Evolutionary conservation across 2,329 filamentous ascomycete species (phyloP).

Genomic region (Whalleya microplaca): DNA sequence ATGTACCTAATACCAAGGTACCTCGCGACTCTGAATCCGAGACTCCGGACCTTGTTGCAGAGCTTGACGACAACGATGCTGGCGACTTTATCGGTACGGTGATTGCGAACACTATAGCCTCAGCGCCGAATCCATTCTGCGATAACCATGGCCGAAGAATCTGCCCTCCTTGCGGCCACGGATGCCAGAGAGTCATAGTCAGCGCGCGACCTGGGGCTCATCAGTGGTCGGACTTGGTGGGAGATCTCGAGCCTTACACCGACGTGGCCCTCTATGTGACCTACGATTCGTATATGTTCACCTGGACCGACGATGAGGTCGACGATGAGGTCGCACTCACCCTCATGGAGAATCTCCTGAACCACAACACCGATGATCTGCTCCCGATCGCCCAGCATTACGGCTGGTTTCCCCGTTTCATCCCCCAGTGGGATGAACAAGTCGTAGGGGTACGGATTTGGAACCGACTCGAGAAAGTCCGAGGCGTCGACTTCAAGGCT

Average conservation of each 20-base stretch:
- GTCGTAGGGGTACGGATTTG: neutral
- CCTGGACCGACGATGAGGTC: neutral
- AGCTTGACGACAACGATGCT: neutral
- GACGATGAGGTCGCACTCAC: too few species aligned
- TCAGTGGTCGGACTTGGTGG: neutral
- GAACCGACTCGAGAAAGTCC: neutral
- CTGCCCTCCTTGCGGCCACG: neutral
- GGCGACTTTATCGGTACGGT: neutral
- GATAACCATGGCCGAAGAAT: neutral
- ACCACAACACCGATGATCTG: neutral
- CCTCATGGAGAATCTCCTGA: too few species aligned
- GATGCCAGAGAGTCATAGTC: neutral
- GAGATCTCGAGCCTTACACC: neutral
- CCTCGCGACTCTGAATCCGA: neutral
- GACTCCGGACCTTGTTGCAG: neutral
- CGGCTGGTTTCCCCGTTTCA: slow-evolving; percentile 5
- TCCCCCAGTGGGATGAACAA: slow-evolving; percentile 14
- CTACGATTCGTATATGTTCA: neutral
- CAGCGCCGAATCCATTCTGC: neutral
- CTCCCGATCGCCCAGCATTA: neutral
- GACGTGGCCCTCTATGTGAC: neutral
- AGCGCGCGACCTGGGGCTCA: neutral
- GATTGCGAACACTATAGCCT: neutral
- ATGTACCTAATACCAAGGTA: too few species aligned
- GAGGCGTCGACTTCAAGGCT: neutral